phyloP scores from a whole-genome alignment of 2,329 filamentous ascomycete genomes.

The Sporothrix phasma region DNA sequence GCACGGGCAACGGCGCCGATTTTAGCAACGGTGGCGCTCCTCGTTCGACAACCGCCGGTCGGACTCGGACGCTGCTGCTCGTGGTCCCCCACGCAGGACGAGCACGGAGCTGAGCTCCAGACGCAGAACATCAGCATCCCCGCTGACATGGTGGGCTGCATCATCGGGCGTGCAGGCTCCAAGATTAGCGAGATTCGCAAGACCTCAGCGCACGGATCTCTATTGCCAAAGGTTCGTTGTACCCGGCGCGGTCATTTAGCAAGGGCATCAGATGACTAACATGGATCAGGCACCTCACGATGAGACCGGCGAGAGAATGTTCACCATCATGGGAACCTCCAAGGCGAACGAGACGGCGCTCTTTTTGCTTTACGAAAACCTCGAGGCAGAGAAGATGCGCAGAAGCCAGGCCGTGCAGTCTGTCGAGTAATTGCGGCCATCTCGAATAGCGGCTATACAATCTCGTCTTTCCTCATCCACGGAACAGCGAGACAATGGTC shows the following conservation, averaged over 20 bases:
- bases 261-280: slow-evolving; percentile 16
- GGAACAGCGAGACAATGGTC: not conserved
- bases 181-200: slow-evolving; percentile 99
- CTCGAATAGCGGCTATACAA: slow-evolving; percentile 13
- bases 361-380: slow-evolving; percentile 95
- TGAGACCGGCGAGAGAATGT: slow-evolving; percentile 97
- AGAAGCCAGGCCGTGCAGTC: slow-evolving; percentile 63
- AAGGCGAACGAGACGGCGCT: slow-evolving; percentile 92
- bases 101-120: slow-evolving; percentile 95
- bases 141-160: slow-evolving; percentile 98
- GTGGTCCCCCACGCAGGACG: slow-evolving; percentile 83
- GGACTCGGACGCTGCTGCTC: slow-evolving; percentile 68
- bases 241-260: not conserved
- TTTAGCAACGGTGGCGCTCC: slow-evolving; percentile 67
- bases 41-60: slow-evolving; percentile 64
- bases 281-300: slow-evolving; percentile 69
- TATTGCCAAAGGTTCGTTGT: slow-evolving; percentile 66
- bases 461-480: not conserved
- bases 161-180: slow-evolving; percentile 87
- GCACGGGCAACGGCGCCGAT: slow-evolving; percentile 93
- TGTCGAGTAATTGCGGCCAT: slow-evolving; percentile 34
- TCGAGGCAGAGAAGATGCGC: slow-evolving; percentile 98
- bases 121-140: slow-evolving; percentile 99
- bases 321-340: slow-evolving; percentile 95
- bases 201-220: slow-evolving; percentile 95